A percentile compares a stretch with the other conserved stretches of the same genome.
These are phyloP conservation scores for Talaromyces sp. DNA, from an alignment of 2,329 filamentous ascomycete genomes.

Conservation along the genomic window DNA sequence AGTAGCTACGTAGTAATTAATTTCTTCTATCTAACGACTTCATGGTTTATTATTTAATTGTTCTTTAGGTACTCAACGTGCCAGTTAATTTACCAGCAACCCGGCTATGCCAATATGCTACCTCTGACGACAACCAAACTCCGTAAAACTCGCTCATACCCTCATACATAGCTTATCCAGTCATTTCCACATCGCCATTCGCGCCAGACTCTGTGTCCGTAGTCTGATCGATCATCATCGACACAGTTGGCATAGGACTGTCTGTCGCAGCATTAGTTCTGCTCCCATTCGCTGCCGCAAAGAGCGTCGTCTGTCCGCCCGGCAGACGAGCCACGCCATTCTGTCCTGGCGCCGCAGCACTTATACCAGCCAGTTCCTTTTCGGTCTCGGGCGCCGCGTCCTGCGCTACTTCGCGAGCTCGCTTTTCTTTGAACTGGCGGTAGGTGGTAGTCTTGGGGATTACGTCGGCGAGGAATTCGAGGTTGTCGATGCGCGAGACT, in stretches of 20 bases:
- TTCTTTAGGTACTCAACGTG: too few species aligned
- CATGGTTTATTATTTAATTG: background rate
- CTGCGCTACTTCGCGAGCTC: constrained; percentile 35
- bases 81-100: background rate
- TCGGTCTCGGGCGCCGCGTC: constrained; percentile 30
- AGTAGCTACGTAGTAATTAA: too few species aligned
- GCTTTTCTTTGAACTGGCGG: constrained; percentile 70
- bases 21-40: too few species aligned
- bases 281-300: constrained; percentile 12
- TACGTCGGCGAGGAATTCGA: constrained; percentile 90
- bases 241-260: constrained; percentile 33
- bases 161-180: constrained; percentile 16
- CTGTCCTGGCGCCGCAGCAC: constrained; percentile 24
- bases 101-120: constrained; percentile 1
- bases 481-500: constrained; percentile 81
- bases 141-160: background rate
- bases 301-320: constrained; percentile 12
- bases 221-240: constrained; percentile 53
- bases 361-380: constrained; percentile 39
- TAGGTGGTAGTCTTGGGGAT: constrained; percentile 82
- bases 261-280: constrained; percentile 22
- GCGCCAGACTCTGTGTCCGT: constrained; percentile 39
- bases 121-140: background rate
- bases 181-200: constrained; percentile 60
- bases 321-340: constrained; percentile 17